Evolutionary conservation across 2,329 filamentous ascomycete genomes (phyloP).

Genomic region (Sarocladiaceae sp.): DNA sequence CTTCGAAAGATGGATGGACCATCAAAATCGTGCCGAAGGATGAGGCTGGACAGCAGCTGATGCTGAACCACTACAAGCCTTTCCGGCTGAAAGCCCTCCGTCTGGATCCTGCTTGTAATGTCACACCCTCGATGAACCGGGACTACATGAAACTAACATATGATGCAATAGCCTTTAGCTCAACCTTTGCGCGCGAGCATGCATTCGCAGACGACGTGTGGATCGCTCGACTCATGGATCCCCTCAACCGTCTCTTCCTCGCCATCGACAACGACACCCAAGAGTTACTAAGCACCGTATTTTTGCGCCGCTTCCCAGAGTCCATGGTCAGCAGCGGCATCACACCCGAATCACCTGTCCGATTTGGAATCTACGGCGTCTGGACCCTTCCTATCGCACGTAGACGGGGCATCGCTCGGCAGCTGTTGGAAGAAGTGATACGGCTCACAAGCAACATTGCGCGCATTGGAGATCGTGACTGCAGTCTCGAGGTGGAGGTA

Average conservation of each 20-base stretch:
- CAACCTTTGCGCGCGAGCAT: neutral
- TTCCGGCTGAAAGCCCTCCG: conserved; percentile 3
- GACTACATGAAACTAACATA: neutral
- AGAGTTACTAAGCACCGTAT: neutral
- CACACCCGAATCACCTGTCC: neutral
- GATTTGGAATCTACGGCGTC: neutral
- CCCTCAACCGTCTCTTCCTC: neutral
- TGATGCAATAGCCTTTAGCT: neutral
- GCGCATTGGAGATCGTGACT: neutral
- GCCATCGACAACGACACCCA: neutral
- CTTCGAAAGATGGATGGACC: neutral
- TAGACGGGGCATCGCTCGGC: neutral
- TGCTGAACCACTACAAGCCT: neutral
- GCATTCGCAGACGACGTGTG: neutral
- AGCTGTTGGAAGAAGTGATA: neutral
- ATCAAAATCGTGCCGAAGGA: neutral
- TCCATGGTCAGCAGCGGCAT: neutral
- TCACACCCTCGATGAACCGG: neutral
- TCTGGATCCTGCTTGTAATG: neutral
- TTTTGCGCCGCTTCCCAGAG: neutral
- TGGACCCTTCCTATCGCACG: conserved; percentile 2
- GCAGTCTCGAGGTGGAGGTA: neutral
- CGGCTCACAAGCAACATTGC: neutral
- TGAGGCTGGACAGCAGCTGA: neutral
- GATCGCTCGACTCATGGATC: neutral